These are phyloP conservation scores for Cyclotella choctawhatcheeana DNA, from an alignment of 108 stramenopile species.

Conservation along the genomic window DNA sequence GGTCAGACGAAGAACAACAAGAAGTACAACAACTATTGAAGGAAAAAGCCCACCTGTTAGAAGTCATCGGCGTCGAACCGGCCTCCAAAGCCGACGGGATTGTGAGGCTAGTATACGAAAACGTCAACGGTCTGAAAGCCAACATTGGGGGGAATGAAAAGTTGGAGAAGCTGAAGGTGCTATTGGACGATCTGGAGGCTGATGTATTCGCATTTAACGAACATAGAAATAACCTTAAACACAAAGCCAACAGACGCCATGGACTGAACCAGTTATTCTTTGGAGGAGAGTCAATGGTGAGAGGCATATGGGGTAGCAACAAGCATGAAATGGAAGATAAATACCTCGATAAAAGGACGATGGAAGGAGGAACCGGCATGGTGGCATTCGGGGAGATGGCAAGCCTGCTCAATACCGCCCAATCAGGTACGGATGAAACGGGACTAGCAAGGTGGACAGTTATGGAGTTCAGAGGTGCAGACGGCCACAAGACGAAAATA, in stretches of 20 bases:
- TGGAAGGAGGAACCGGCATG: not conserved
- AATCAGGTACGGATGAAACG: not conserved
- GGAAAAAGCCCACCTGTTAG: too few species aligned
- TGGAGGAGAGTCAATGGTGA: not conserved
- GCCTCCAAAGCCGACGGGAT: not conserved
- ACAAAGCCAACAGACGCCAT: not conserved
- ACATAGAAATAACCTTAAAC: not conserved
- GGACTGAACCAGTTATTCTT: not conserved
- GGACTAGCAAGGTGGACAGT: not conserved
- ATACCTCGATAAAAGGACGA: too few species aligned
- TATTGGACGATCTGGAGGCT: slow-evolving; percentile 3
- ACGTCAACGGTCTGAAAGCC: not conserved
- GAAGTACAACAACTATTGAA: not conserved
- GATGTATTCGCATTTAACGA: slow-evolving; percentile 2
- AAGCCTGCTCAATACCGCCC: not conserved
- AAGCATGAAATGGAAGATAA: too few species aligned
- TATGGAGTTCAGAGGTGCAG: not conserved
- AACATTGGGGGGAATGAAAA: not conserved
- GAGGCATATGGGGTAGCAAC: not conserved
- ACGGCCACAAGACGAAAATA: not conserved
- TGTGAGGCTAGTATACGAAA: not conserved
- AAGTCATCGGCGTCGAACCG: not conserved
- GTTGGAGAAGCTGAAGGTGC: not conserved
- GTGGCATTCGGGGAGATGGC: not conserved
- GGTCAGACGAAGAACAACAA: not conserved